Conservation (phyloP, 495 filamentous ascomycete species). For the Trichoderma erinaceum region DNA sequence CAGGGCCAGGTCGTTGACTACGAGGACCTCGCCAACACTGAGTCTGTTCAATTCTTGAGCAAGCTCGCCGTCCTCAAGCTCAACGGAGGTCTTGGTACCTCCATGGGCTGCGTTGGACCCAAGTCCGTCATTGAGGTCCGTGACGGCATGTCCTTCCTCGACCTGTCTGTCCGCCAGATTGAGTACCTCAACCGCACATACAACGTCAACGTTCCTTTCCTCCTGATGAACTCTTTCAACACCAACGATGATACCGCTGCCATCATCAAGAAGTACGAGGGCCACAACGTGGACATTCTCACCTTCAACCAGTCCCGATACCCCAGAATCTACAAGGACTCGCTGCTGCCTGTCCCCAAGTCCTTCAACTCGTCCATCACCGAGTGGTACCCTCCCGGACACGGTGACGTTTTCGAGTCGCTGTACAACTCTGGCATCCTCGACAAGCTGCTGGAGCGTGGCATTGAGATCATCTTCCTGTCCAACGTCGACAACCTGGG, state of each 20-base stretch:
- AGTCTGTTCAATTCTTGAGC: slow-evolving; percentile 87
- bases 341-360: slow-evolving; percentile 92
- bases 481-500: slow-evolving; percentile 99
- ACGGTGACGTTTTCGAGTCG: slow-evolving; percentile 99
- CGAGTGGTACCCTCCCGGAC: slow-evolving; percentile 98
- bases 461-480: slow-evolving; percentile 96
- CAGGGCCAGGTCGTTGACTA: slow-evolving; percentile 91
- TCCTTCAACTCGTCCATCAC: slow-evolving; percentile 77
- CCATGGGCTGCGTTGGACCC: slow-evolving; percentile 98
- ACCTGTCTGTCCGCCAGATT: slow-evolving; percentile 97
- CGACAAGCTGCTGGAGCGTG: slow-evolving; percentile 88
- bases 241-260: slow-evolving; percentile 95
- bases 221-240: slow-evolving; percentile 99
- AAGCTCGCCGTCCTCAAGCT: slow-evolving; percentile 99
- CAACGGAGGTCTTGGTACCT: slow-evolving; percentile 98
- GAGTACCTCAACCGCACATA: slow-evolving; percentile 99
- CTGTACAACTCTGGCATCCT: slow-evolving; percentile 99
- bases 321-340: slow-evolving; percentile 96
- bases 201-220: slow-evolving; percentile 94
- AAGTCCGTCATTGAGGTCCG: slow-evolving; percentile 99
- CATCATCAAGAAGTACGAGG: slow-evolving; percentile 99
- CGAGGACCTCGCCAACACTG: slow-evolving; percentile 71
- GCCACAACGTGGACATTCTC: slow-evolving; percentile 97
- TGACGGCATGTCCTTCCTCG: slow-evolving; percentile 99
- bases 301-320: slow-evolving; percentile 99